Percentiles rank a stretch among this genome's conserved stretches.
Conservation (phyloP, 257 asterid genomes). For the Lithospermum erythrorhizon region DNA sequence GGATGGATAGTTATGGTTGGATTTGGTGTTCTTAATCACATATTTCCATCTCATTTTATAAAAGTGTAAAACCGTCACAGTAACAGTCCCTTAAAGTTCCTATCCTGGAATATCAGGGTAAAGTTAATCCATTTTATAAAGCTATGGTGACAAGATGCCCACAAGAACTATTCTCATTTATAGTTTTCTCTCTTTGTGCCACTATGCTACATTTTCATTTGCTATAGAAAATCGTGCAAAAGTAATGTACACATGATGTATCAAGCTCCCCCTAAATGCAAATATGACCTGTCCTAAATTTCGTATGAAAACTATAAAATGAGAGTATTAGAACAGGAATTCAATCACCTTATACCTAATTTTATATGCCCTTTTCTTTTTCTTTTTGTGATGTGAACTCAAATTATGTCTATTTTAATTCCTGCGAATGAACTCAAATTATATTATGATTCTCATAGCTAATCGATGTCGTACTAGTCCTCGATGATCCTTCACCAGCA, state of each 20-base stretch:
- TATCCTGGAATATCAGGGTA: too few species aligned
- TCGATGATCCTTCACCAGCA: constrained; percentile 16
- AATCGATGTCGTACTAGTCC: constrained; percentile 9
- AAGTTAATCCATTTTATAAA: constrained; percentile 34
- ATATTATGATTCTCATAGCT: constrained; percentile 3
- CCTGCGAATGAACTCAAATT: neutral
- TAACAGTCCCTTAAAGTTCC: too few species aligned
- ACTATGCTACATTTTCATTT: constrained; percentile 11
- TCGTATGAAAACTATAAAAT: too few species aligned
- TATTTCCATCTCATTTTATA: too few species aligned
- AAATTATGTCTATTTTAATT: neutral
- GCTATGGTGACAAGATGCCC: constrained; percentile 51
- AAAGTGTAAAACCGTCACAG: too few species aligned
- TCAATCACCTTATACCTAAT: too few species aligned
- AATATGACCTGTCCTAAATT: too few species aligned
- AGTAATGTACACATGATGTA: too few species aligned
- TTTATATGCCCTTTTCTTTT: neutral
- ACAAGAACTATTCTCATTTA: constrained; percentile 26
- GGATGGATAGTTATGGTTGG: constrained; percentile 35
- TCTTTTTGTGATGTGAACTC: neutral
- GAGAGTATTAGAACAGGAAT: too few species aligned
- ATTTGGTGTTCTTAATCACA: constrained; percentile 48
- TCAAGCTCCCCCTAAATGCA: too few species aligned
- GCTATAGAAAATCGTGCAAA: neutral
- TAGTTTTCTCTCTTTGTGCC: constrained; percentile 11